Base-by-base conservation (phyloP, 345 rosid genomes). In the Cardamine chenopodiifolia region DNA sequence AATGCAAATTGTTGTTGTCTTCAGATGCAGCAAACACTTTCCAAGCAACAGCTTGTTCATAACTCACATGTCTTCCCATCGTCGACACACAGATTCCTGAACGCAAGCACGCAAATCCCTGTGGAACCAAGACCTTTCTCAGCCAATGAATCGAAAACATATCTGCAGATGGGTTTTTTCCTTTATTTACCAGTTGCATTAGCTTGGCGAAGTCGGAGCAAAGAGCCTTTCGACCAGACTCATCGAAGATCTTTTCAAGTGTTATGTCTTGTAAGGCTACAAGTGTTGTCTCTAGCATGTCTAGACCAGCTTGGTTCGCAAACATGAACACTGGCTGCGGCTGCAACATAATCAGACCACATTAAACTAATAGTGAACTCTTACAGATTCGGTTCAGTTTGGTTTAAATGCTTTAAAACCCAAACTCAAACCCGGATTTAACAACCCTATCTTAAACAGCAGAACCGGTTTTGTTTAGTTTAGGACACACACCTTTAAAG, bases 261-360 rank as follows among this genome's bases (percentile, higher is more conserved):
- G 93, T 86, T 70, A 96, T 89, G 59, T 96, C 99, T 83, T 96
- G 99, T 40, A 96, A 84, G 42, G 99, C 92, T 74, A 92, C 89
- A 28, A 96, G 83, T 19, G 99, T 96, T 15, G 99, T 96, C 86
- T 96, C 99, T 48, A 92, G 85, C 99, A 96, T 96, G 86, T 96
- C 98, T 12, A 96, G 87, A 56, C 99, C 99, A 0, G 97, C 99
- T 74, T 96, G 98, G 81, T 96, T 96, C 10, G 97, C 98, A 45
- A 96, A 96, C 73, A 85, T 85, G 83, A 96, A 91, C 64, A 92
- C 92, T 0, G 98, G 97, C 39, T 74, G 78, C 2, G 96, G 80
- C 99, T 96, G 86, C 82, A 87, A 57, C 31, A 84, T 45, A 12
- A 54, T 29, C 19, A 62, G 11, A 34, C 28, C 18, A 53, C 34